A percentile compares a stretch with the other conserved stretches of the same genome.
Evolutionary conservation across 2,329 filamentous ascomycete species (phyloP).

Genomic region (Lasiodiplodia sp.): DNA sequence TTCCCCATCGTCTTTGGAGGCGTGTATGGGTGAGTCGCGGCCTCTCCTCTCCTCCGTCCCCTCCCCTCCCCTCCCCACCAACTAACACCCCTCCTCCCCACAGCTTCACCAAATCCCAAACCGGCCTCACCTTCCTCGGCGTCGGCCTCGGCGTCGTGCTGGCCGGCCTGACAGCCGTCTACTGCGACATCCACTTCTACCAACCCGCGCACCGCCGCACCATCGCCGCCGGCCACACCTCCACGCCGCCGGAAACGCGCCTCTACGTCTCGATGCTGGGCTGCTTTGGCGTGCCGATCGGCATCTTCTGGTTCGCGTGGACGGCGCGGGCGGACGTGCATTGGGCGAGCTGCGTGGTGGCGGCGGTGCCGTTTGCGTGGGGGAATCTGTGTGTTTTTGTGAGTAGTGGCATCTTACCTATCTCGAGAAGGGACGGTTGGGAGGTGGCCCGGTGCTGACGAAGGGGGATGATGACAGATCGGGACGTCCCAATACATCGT

Average conservation of each 20-base stretch:
- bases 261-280: constrained; percentile 46
- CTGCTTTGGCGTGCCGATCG: constrained; percentile 41
- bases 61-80: too few species aligned
- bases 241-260: constrained; percentile 41
- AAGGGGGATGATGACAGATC: constrained; percentile 33
- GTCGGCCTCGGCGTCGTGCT: constrained; percentile 34
- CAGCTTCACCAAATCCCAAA: constrained; percentile 30
- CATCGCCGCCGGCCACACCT: constrained; percentile 33
- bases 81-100: too few species aligned
- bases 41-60: too few species aligned
- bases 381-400: constrained; percentile 45
- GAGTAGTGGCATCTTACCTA: too few species aligned
- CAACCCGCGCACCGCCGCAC: constrained; percentile 35
- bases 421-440: too few species aligned
- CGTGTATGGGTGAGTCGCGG: constrained; percentile 41
- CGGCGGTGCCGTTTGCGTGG: constrained; percentile 39
- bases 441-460: too few species aligned
- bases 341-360: constrained; percentile 47
- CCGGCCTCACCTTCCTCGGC: constrained; percentile 36
- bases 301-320: constrained; percentile 52
- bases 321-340: constrained; percentile 43
- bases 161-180: constrained; percentile 34
- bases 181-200: constrained; percentile 42
- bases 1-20: constrained; percentile 37
- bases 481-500: constrained; percentile 41